phyloP scores from a whole-genome alignment of 2,329 filamentous ascomycete species.

The Fusarium sp. region DNA sequence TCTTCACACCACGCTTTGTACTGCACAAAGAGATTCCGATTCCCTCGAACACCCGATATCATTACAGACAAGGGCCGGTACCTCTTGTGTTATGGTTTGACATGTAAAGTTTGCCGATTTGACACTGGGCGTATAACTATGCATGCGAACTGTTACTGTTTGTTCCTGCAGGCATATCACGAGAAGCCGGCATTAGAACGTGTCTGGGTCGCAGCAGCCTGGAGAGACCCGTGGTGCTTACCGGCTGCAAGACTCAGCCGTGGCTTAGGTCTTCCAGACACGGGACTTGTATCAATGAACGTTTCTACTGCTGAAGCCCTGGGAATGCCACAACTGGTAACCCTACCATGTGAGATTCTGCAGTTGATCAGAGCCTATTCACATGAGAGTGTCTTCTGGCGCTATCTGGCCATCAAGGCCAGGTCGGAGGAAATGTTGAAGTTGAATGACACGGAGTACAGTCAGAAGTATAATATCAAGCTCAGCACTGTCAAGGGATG shows the following conservation, averaged over 20 bases:
- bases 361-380: neutral
- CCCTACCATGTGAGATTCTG: neutral
- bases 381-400: neutral
- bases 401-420: neutral
- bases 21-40: neutral
- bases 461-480: no score
- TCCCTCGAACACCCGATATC: neutral
- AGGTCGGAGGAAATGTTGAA: neutral
- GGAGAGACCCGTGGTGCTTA: neutral
- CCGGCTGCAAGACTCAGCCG: no score
- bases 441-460: neutral
- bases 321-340: neutral
- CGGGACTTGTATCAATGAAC: neutral
- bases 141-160: neutral
- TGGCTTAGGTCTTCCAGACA: neutral
- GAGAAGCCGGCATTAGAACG: neutral
- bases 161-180: neutral
- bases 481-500: neutral
- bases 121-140: neutral
- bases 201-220: neutral
- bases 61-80: neutral
- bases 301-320: neutral
- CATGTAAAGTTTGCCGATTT: neutral
- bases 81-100: neutral
- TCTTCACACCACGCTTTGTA: neutral